Base-by-base conservation (phyloP, 2,329 filamentous ascomycete species). In the Trichoderma oligosporum region DNA sequence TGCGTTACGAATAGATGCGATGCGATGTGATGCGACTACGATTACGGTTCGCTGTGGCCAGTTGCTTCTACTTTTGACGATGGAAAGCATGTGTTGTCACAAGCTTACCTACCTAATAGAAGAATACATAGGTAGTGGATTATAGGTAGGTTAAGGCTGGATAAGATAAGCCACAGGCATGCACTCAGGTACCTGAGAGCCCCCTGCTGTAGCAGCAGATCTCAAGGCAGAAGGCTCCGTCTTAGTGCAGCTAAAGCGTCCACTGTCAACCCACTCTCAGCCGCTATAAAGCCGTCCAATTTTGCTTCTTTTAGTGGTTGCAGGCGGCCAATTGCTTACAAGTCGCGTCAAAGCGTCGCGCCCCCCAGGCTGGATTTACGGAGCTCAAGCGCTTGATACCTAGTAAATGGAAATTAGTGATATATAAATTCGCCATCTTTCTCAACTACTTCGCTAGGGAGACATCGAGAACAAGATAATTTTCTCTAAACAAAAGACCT, bases 271-370 rank as follows among this genome's bases (percentile, higher is more conserved):
- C 46, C 35, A 36, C 35, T n/a, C n/a, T n/a, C n/a, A n/a, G n/a
- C n/a, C n/a, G n/a, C n/a, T 16, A 18, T 6, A 36, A 36, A 36
- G 47, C 20, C 9, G 35, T 7, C 27, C 27, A 31, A 11, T 31
- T 31, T 31, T 11, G 11, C 6, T 11, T 6, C 27, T 6, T 29
- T 38, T 39, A 51, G 47, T 51, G 47, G 47, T 12, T 51, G 47
- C 47, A 51, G 27, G 47, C 47, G n/a, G 47, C 47, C n/a, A 18
- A 20, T 38, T 27, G 47, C 27, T 14, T 31, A 31, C 27, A 38
- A 36, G 47, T 51, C 47, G 47, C 47, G 47, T 51, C 47, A 39
- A 27, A 39, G 46, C 24, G 47, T 51, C 47, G 47, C 47, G 47
- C 39, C 22, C 38, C n/a, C 14, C 33, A 20, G 18, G 24, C 35